phyloP scores from a whole-genome alignment of 495 filamentous ascomycete species.

The Penicillium atrosanguineum region DNA sequence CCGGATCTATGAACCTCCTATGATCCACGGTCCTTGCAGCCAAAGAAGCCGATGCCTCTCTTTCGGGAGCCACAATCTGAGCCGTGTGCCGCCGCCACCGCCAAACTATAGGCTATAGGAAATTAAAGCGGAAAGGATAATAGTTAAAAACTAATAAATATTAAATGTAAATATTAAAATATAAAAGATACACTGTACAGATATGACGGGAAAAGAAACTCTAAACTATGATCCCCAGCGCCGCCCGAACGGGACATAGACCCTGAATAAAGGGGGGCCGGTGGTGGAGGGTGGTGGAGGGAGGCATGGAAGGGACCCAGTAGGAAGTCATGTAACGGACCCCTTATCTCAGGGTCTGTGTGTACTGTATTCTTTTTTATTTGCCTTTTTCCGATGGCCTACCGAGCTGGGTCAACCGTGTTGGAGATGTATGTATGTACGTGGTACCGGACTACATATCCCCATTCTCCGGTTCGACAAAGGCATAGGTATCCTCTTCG shows the following conservation, averaged over 20 bases:
- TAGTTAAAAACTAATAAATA: too few species aligned
- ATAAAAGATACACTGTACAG: slow-evolving; percentile 14
- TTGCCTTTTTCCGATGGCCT: not conserved
- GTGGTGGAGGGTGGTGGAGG: not conserved
- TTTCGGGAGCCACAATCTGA: slow-evolving; percentile 1
- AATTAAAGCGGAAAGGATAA: slow-evolving; percentile 2
- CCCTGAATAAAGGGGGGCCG: slow-evolving; percentile 16
- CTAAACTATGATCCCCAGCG: slow-evolving; percentile 10
- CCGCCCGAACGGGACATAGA: slow-evolving; percentile 13
- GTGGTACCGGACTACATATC: slow-evolving; percentile 4
- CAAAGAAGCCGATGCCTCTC: slow-evolving; percentile 1
- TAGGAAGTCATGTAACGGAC: not conserved
- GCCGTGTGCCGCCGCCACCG: slow-evolving; percentile 14
- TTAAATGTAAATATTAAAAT: too few species aligned
- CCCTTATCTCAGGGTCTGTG: slow-evolving; percentile 22
- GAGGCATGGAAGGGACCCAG: not conserved
- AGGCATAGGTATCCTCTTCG: not conserved
- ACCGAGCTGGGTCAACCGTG: not conserved
- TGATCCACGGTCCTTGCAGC: slow-evolving; percentile 14
- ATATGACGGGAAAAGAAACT: not conserved
- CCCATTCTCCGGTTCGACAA: slow-evolving; percentile 19
- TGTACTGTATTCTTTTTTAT: not conserved
- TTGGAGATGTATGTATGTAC: not conserved
- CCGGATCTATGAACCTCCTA: slow-evolving; percentile 2
- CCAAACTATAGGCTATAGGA: not conserved